Conservation (phyloP, 352 stramenopile species). For the Globisporangium canariense region DNA sequence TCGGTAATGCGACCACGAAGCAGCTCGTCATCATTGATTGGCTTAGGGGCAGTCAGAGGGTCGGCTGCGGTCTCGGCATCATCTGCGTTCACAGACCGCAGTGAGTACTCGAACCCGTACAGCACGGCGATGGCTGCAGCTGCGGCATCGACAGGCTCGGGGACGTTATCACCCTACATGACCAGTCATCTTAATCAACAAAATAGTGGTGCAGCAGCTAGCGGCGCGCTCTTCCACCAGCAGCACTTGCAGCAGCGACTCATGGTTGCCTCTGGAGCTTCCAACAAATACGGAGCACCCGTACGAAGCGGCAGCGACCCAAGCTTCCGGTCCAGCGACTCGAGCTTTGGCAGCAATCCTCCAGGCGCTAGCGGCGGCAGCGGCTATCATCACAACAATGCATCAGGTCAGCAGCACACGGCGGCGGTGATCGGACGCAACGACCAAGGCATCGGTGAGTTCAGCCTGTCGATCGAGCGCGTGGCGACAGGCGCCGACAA, state of each 20-base stretch:
- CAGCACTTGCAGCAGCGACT: slow-evolving; percentile 11
- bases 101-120: slow-evolving; percentile 15
- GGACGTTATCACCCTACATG: slow-evolving; percentile 17
- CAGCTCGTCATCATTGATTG: slow-evolving; percentile 42
- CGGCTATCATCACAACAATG: slow-evolving; percentile 18
- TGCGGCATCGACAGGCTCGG: neutral
- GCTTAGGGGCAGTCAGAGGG: neutral
- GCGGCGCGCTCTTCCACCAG: slow-evolving; percentile 4
- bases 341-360: slow-evolving; percentile 16
- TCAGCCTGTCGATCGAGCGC: slow-evolving; percentile 70
- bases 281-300: slow-evolving; percentile 4
- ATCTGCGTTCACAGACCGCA: neutral
- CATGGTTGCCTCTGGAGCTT: neutral
- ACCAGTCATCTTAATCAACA: slow-evolving; percentile 23
- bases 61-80: neutral
- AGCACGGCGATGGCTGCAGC: slow-evolving; percentile 5
- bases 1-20: slow-evolving; percentile 25
- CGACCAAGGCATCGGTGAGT: slow-evolving; percentile 68
- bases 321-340: slow-evolving; percentile 2
- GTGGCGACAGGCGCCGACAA: slow-evolving; percentile 88
- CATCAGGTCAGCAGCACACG: slow-evolving; percentile 3
- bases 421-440: slow-evolving; percentile 36
- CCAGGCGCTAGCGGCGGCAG: slow-evolving; percentile 19
- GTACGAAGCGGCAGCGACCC: slow-evolving; percentile 25
- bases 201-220: neutral